Evolutionary conservation across 2,329 filamentous ascomycete genomes (phyloP), one percentile per base, ranked within the genome.

Genomic region (Lecanosticta acicola): DNA sequence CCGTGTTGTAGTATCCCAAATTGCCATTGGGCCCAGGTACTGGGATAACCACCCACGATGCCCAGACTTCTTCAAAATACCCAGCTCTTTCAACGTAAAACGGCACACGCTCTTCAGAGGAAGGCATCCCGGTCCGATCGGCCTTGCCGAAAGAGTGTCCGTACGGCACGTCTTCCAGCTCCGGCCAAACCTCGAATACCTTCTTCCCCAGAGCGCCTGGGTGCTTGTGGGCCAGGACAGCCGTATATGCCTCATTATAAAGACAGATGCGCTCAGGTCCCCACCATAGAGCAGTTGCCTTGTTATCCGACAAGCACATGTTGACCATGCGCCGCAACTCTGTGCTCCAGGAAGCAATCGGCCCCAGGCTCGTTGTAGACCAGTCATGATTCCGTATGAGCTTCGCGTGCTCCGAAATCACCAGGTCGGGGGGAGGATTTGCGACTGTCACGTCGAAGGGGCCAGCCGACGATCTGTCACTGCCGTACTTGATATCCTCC

Each of bases 211-310:
- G 18, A 3, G 48, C 50, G 16, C 33, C 41, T 5, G 55, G 55
- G 33, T 68, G 66, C 16, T 64, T 53, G 1, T 51, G 35, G 4
- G 60, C 61, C 3, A 66, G 49, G 3, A 69, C 46, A 24, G 58
- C 46, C 14, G 61, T 50, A 26, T 67, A 68, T 0, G 56, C 46
- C 32, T 66, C 62, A 34, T 69, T 69, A 53, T 68, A 67, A 17
- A 68, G 45, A 55, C 65, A 61, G 16, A 51, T 59, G 4, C 59
- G 54, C 0, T 62, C 52, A 3, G 58, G 43, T 4, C 66, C 64
- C 62, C 52, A 57, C 21, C 45, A 54, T 10, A 58, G 8, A 7
- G 34, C 45, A 20, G 51, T 44, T 13, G 54, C 46, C n/a, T 49
- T 36, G 8, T 43, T 48, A 32, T 58, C 55, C n/a, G 37, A 21